Evolutionary conservation across 2,329 filamentous ascomycete genomes (phyloP), one percentile per base, ranked within the genome.

Genomic region (Hysterium pulicare): DNA sequence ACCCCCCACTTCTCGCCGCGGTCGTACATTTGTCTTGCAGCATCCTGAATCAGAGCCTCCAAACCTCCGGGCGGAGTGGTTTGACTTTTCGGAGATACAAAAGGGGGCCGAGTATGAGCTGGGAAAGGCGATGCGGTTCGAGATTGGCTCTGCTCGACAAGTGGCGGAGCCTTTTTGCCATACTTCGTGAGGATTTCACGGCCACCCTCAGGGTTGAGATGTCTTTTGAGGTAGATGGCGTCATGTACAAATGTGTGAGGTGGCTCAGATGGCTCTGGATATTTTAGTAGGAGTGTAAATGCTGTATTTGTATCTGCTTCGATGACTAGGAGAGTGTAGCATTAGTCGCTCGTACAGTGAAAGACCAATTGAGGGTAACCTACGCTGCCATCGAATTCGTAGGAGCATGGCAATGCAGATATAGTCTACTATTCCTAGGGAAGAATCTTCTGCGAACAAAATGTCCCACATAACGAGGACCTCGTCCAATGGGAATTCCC

Each of bases 401-500:
- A 98, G 73, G 19, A 98, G 73, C 90, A 98, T 97, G 5, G 90
- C 84, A 39, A 96, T 82, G 54, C 90, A 96, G n/a, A 96, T 83
- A 42, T 93, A 76, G 59, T 97, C 89, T 53, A 97, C 82, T 23
- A 97, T 72, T 38, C 90, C 82, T 21, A 95, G 70, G 1, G 79
- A 77, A 6, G 91, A 78, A 55, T 95, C 90, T 57, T 94, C 82
- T 2, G 90, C 87, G 62, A 98, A 94, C 1, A 98, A 74, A 6
- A 84, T 79, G 68, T 98, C 93, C 93, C 93, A 98, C 42, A 98
- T 77, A 17, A 81, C 73, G 28, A 98, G 77, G 31, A 90, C 78
- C 48, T 95, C 82, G 41, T 90, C 82, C 47, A 97, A 94, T 0
- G 88, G 82, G 55, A 96, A 97, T 64, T 98, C 93, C 51, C 93